These are phyloP conservation scores for Auricularia cornea DNA, from an alignment of 768 basidiomycete species.

Conservation along the genomic window DNA sequence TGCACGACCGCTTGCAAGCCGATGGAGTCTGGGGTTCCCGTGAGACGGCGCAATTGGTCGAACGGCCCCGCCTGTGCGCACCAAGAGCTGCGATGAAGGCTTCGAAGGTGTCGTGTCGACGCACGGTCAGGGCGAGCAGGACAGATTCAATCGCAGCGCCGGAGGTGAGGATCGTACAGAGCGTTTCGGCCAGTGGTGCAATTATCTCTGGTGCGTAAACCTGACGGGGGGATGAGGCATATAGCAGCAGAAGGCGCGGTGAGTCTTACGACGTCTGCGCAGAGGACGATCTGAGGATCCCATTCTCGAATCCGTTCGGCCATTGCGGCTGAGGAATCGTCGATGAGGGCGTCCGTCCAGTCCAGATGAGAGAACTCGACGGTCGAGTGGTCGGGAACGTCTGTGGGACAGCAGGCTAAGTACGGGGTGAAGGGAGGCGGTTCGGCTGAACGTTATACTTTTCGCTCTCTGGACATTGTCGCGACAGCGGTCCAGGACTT, in stretches of 20 bases:
- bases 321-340: too few relatives aligned
- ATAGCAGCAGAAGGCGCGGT: background rate
- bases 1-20: background rate
- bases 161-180: background rate
- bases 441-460: background rate
- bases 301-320: background rate
- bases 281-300: background rate
- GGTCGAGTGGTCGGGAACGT: background rate
- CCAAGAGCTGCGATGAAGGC: background rate
- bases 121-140: background rate
- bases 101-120: background rate
- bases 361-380: too few relatives aligned
- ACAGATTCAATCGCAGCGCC: background rate
- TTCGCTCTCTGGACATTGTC: conserved; percentile 1
- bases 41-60: too few relatives aligned
- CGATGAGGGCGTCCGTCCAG: too few relatives aligned
- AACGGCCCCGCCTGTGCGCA: too few relatives aligned
- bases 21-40: background rate
- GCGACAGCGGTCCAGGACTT: conserved; percentile 6
- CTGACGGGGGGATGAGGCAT: background rate
- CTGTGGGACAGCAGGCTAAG: background rate
- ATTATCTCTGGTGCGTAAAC: background rate
- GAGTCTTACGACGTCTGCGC: background rate
- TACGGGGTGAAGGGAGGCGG: background rate
- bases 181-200: background rate